Conservation (phyloP, 2,329 filamentous ascomycete species). For the Talaromyces sp. region DNA sequence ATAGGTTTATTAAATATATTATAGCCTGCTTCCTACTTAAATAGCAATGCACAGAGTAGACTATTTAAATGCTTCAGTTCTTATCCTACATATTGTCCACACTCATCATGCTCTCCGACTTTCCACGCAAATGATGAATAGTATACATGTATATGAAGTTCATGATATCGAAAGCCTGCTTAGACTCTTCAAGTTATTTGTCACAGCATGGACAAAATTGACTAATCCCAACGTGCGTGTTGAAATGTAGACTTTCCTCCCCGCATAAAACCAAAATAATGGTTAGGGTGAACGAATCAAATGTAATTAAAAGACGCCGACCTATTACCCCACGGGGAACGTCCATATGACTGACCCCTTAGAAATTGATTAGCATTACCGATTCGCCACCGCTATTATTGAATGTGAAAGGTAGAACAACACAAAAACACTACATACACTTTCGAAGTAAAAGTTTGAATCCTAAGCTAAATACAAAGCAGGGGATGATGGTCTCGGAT, state of each 20-base stretch:
- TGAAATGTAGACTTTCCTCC: not conserved
- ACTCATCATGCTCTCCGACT: not conserved
- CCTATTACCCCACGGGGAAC: not conserved
- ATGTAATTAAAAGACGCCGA: not conserved
- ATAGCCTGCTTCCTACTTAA: not conserved
- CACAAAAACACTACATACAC: not conserved
- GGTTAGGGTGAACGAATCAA: not conserved
- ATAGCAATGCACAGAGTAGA: not conserved
- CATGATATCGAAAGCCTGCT: not conserved
- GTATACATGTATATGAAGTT: not conserved
- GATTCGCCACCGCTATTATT: not conserved
- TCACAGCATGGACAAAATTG: not conserved
- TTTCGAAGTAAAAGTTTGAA: not conserved
- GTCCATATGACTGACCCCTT: not conserved
- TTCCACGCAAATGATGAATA: not conserved
- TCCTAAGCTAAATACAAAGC: not conserved
- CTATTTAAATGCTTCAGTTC: not conserved
- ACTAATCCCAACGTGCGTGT: not conserved
- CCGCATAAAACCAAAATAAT: not conserved
- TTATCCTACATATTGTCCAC: not conserved
- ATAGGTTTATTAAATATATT: not conserved
- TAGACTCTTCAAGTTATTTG: not conserved
- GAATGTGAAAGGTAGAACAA: not conserved
- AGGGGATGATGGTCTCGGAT: not conserved
- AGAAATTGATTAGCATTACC: not conserved